phyloP scores from a whole-genome alignment of 1,139 yeast species.

The Candida neerlandica region DNA sequence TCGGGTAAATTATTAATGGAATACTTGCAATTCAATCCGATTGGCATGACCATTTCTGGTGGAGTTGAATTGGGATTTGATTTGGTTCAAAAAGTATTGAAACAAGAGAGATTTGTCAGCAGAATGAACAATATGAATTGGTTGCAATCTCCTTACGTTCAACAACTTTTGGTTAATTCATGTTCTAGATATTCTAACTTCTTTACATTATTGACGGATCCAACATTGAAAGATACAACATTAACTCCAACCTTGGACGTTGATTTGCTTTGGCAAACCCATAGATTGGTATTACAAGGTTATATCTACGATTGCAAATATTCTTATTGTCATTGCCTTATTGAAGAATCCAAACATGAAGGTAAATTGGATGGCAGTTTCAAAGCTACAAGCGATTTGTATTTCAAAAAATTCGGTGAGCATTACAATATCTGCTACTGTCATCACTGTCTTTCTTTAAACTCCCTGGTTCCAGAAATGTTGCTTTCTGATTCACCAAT shows the following conservation, averaged over 20 bases:
- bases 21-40: conserved; percentile 23
- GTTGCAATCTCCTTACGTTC: conserved; percentile 27
- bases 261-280: conserved; percentile 46
- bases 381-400: conserved; percentile 16
- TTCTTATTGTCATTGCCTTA: conserved; percentile 12
- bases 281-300: conserved; percentile 29
- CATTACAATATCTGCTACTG: conserved; percentile 5
- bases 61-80: conserved; percentile 27
- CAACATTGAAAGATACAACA: conserved; percentile 10
- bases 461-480: background rate
- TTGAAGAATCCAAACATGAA: conserved; percentile 20
- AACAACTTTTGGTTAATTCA: conserved; percentile 23
- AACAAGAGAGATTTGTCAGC: conserved; percentile 34
- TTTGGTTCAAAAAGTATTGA: conserved; percentile 31
- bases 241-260: conserved; percentile 43
- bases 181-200: conserved; percentile 30
- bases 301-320: conserved; percentile 26
- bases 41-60: conserved; percentile 22
- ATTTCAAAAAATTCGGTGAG: conserved; percentile 1
- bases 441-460: background rate
- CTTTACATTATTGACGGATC: conserved; percentile 21
- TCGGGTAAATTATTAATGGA: conserved; percentile 7
- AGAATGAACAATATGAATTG: conserved; percentile 34
- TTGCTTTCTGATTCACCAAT: background rate
- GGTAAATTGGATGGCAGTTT: conserved; percentile 15